phyloP scores from a whole-genome alignment of 768 basidiomycete genomes.

The Hortiboletus campestris region DNA sequence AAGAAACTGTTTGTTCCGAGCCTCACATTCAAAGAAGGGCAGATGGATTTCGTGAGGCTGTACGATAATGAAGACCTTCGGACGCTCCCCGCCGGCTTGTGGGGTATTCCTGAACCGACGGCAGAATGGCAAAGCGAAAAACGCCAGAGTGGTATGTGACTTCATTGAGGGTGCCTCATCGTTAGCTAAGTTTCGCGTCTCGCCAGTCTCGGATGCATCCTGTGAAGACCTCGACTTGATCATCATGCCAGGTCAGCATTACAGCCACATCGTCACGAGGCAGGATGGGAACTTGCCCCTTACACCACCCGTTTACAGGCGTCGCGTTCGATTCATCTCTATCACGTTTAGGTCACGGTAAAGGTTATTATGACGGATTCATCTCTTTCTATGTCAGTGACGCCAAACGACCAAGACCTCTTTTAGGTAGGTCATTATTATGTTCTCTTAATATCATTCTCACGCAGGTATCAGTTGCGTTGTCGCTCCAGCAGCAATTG shows the following conservation, averaged over 20 bases:
- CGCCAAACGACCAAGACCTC: constrained; percentile 44
- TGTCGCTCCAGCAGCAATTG: constrained; percentile 64
- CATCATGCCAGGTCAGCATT: constrained; percentile 58
- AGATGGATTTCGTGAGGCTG: constrained; percentile 68
- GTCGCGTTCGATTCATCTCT: constrained; percentile 71
- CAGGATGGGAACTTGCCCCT: constrained; percentile 2
- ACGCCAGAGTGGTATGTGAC: constrained; percentile 52
- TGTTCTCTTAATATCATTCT: constrained; percentile 10
- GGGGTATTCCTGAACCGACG: constrained; percentile 76
- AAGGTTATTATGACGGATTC: constrained; percentile 81
- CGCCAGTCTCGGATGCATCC: constrained; percentile 30
- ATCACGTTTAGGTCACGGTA: constrained; percentile 77
- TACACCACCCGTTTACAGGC: constrained; percentile 39
- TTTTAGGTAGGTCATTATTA: constrained; percentile 50
- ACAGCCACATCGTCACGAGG: constrained; percentile 8
- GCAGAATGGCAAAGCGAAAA: constrained; percentile 39
- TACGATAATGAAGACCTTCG: constrained; percentile 57
- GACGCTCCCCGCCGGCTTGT: constrained; percentile 56
- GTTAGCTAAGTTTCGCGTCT: constrained; percentile 4
- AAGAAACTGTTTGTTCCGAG: constrained; percentile 72
- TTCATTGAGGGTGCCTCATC: constrained; percentile 1
- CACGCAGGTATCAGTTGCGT: constrained; percentile 47
- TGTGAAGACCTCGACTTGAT: constrained; percentile 57
- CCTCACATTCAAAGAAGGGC: constrained; percentile 42
- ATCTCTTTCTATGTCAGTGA: constrained; percentile 50